Evolutionary conservation across 495 filamentous ascomycete species (phyloP).

Genomic region (Talaromyces stipitatus): DNA sequence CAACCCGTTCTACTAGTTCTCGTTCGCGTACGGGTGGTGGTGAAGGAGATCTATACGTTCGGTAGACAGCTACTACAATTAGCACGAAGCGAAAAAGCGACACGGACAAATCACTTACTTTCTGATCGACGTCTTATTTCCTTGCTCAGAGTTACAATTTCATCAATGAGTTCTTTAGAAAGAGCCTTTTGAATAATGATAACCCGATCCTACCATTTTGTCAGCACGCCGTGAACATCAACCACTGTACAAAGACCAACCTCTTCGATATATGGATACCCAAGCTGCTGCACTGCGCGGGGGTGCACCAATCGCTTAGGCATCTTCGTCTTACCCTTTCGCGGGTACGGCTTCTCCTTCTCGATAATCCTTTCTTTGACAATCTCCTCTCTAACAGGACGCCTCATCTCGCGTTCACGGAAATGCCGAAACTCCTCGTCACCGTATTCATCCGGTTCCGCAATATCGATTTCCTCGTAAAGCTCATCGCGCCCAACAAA

Average conservation of each 20-base stretch:
- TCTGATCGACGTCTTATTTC: conserved; percentile 40
- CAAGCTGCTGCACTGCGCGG: conserved; percentile 70
- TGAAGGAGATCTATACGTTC: conserved; percentile 1
- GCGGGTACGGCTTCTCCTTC: conserved; percentile 53
- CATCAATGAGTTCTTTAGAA: conserved; percentile 83
- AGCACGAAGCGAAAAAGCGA: conserved; percentile 20
- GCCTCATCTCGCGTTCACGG: conserved; percentile 46
- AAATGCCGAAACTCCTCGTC: conserved; percentile 60
- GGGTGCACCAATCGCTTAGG: conserved; percentile 68
- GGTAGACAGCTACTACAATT: conserved; percentile 15
- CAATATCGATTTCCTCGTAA: conserved; percentile 58
- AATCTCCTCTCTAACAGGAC: conserved; percentile 33
- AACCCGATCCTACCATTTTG: conserved; percentile 52
- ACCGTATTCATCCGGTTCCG: conserved; percentile 58
- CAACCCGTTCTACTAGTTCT: conserved; percentile 2
- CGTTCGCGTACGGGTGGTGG: conserved; percentile 1
- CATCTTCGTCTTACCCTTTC: conserved; percentile 83
- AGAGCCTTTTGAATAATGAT: conserved; percentile 75
- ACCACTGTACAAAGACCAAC: conserved; percentile 26
- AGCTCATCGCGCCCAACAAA: conserved; percentile 41
- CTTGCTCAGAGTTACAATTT: conserved; percentile 73
- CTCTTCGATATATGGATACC: conserved; percentile 83
- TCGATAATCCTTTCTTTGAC: conserved; percentile 23
- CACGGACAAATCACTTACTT: conserved; percentile 22
- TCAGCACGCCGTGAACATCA: conserved; percentile 2